Evolutionary conservation across 768 basidiomycete species (phyloP).

Genomic region (Ramaria sp.): DNA sequence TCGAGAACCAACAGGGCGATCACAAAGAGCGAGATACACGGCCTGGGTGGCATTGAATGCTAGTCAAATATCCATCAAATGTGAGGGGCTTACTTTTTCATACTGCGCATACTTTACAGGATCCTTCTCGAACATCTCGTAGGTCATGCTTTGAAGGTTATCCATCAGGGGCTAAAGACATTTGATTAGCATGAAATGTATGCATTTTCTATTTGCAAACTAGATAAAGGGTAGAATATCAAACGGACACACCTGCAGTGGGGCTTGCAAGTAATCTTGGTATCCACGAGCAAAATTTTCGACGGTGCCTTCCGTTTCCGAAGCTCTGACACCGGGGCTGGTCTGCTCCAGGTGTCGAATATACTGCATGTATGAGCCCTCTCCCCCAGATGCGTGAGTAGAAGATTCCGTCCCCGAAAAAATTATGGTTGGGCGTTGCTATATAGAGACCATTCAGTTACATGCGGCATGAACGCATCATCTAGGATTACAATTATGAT

Average conservation of each 20-base stretch:
- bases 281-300: conserved; percentile 90
- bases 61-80: background rate
- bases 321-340: conserved; percentile 54
- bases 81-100: conserved; percentile 56
- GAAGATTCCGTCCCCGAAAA: conserved; percentile 56
- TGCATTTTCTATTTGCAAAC: background rate
- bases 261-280: conserved; percentile 91
- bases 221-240: background rate
- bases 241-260: conserved; percentile 57
- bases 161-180: conserved; percentile 82
- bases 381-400: conserved; percentile 72
- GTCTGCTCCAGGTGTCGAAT: conserved; percentile 74
- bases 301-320: conserved; percentile 59
- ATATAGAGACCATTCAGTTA: conserved; percentile 16
- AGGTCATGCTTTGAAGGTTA: conserved; percentile 88
- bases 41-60: conserved; percentile 3
- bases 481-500: conserved; percentile 64
- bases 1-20: conserved; percentile 47
- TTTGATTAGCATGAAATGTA: conserved; percentile 5
- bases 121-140: conserved; percentile 96
- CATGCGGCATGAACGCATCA: background rate
- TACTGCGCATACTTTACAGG: conserved; percentile 94
- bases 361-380: conserved; percentile 85
- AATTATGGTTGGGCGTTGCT: conserved; percentile 84
- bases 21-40: conserved; percentile 24